Conservation (phyloP, 345 rosid species). For the Populus ilicifolia region DNA sequence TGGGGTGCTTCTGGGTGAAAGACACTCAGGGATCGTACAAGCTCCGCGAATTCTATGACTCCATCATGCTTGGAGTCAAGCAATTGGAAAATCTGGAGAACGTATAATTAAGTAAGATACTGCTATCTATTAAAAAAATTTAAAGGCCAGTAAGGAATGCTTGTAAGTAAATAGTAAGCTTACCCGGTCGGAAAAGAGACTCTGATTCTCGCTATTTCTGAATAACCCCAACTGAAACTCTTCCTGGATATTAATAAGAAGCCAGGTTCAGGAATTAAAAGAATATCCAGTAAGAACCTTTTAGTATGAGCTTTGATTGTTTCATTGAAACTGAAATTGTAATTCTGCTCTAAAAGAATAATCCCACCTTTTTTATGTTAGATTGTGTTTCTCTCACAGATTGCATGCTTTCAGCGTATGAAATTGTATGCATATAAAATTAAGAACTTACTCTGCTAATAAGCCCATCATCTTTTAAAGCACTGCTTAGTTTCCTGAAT, state of each 20-base stretch:
- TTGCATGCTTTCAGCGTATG: not conserved
- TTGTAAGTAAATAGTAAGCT: too few relatives aligned
- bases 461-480: conserved; percentile 50
- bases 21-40: conserved; percentile 55
- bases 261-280: too few relatives aligned
- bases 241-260: conserved; percentile 39
- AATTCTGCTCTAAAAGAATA: too few relatives aligned
- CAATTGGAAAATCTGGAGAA: conserved; percentile 49
- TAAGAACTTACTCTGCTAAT: conserved; percentile 48
- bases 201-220: conserved; percentile 46
- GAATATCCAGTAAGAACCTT: too few relatives aligned
- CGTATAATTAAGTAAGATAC: too few relatives aligned
- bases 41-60: conserved; percentile 63
- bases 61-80: conserved; percentile 62
- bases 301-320: too few relatives aligned
- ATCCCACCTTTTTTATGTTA: too few relatives aligned
- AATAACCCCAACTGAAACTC: conserved; percentile 66
- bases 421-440: not conserved
- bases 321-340: too few relatives aligned
- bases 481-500: conserved; percentile 60
- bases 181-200: conserved; percentile 47
- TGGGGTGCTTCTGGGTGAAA: conserved; percentile 67
- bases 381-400: too few relatives aligned
- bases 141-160: too few relatives aligned
- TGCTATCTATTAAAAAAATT: too few relatives aligned